These are phyloP conservation scores for Pelagophyceae sp. DNA, from an alignment of 352 stramenopile genomes.

Conservation along the genomic window DNA sequence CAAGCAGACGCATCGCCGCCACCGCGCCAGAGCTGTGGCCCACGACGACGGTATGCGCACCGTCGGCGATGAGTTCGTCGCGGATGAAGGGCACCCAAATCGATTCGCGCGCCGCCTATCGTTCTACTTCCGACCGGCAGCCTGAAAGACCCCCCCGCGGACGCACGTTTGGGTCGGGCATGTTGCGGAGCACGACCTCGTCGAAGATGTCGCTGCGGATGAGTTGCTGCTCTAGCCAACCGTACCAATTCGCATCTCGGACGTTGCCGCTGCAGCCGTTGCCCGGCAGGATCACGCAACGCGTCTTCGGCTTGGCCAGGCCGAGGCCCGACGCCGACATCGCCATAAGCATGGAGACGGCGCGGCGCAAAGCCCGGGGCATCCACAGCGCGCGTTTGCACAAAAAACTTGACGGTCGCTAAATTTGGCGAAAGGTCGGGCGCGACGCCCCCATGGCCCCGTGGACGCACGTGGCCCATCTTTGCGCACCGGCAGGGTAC, in stretches of 20 bases:
- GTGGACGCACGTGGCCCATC: too few relatives aligned
- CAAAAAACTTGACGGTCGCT: too few relatives aligned
- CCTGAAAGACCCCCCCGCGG: too few relatives aligned
- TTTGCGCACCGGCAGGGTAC: too few relatives aligned
- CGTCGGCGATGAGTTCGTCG: conserved; percentile 34
- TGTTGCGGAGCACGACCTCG: conserved; percentile 29
- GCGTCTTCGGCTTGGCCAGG: too few relatives aligned
- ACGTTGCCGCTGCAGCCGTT: conserved; percentile 52
- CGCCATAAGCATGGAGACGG: too few relatives aligned
- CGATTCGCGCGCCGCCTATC: conserved; percentile 32
- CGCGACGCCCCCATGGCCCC: too few relatives aligned
- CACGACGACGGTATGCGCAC: conserved; percentile 32
- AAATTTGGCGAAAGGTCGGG: too few relatives aligned
- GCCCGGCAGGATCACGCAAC: conserved; percentile 49
- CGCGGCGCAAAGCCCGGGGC: too few relatives aligned
- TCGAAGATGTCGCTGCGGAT: conserved; percentile 19
- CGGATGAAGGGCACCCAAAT: conserved; percentile 42
- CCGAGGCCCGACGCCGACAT: too few relatives aligned
- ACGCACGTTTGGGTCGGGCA: conserved; percentile 42
- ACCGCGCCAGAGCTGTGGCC: conserved; percentile 56
- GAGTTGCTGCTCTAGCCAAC: conserved; percentile 37
- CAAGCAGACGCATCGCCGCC: conserved; percentile 50
- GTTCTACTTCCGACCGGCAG: too few relatives aligned
- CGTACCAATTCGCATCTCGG: conserved; percentile 50
- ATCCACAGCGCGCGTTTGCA: too few relatives aligned